Conservation (phyloP, 768 basidiomycete species). For the Amanita pallidorosea region DNA sequence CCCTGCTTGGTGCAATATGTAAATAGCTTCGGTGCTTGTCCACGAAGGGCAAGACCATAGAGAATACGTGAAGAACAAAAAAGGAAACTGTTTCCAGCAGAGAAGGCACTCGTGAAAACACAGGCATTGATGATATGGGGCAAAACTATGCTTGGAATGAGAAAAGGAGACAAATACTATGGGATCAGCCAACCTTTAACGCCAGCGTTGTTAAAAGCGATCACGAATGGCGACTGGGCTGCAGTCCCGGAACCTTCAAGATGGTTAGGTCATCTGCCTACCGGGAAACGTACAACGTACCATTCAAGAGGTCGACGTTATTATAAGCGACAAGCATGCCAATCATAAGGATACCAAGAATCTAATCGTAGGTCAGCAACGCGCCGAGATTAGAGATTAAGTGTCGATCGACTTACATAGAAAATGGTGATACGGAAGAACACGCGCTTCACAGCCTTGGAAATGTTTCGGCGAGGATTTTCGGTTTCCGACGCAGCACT, state of each 20-base stretch:
- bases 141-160: conserved; percentile 24
- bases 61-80: conserved; percentile 45
- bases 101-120: conserved; percentile 64
- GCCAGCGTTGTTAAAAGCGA: conserved; percentile 65
- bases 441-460: conserved; percentile 64
- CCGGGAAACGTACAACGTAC: conserved; percentile 9
- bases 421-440: conserved; percentile 76
- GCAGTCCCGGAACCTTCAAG: conserved; percentile 42
- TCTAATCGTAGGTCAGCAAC: conserved; percentile 20
- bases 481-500: conserved; percentile 70
- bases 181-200: conserved; percentile 36
- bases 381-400: background rate
- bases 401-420: conserved; percentile 36
- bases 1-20: conserved; percentile 36
- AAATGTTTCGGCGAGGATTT: conserved; percentile 71
- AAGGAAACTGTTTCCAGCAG: conserved; percentile 57
- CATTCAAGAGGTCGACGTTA: conserved; percentile 39
- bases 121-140: conserved; percentile 65
- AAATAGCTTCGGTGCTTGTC: conserved; percentile 36
- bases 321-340: conserved; percentile 74
- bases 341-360: conserved; percentile 61
- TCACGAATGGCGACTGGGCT: conserved; percentile 77
- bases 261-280: background rate
- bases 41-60: conserved; percentile 41
- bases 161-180: background rate